phyloP scores from a whole-genome alignment of 352 stramenopile genomes.

The Pythium monospermum region DNA sequence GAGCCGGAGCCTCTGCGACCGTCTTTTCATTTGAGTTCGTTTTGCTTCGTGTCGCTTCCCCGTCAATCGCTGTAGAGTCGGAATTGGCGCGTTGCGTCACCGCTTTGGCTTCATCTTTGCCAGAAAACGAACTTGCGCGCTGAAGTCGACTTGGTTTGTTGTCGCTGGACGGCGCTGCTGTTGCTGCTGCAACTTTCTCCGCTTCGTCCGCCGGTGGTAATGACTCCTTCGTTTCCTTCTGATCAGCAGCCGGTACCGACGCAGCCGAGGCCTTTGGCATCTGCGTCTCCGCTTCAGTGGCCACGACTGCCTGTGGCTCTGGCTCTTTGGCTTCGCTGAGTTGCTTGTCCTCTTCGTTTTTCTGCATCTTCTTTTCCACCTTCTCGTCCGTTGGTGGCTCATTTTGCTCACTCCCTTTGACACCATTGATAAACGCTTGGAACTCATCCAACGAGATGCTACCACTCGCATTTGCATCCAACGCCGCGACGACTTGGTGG shows the following conservation, averaged over 20 bases:
- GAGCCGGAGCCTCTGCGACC: background rate
- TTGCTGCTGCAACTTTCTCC: background rate
- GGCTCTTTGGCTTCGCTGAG: background rate
- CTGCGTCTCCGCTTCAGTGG: background rate
- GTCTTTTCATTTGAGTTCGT: too few species aligned
- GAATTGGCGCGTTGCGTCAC: too few species aligned
- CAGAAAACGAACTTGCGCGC: too few species aligned
- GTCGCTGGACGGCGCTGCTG: background rate
- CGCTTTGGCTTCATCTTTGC: too few species aligned
- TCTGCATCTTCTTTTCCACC: too few species aligned
- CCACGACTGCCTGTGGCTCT: background rate
- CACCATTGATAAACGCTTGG: slow-evolving; percentile 24
- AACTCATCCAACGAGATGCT: slow-evolving; percentile 62
- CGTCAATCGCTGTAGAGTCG: too few species aligned
- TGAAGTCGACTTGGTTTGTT: background rate
- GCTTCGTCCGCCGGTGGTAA: too few species aligned
- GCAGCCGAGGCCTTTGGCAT: background rate
- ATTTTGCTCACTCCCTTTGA: background rate
- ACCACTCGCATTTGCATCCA: slow-evolving; percentile 54
- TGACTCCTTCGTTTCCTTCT: too few species aligned
- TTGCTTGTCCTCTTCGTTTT: too few species aligned
- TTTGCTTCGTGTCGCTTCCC: too few species aligned
- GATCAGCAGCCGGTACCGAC: background rate
- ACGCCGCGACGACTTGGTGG: slow-evolving; percentile 25
- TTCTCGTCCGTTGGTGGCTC: background rate